These are phyloP conservation scores for Lasiosphaeria ovina DNA, from an alignment of 495 filamentous ascomycete genomes.

Conservation along the genomic window DNA sequence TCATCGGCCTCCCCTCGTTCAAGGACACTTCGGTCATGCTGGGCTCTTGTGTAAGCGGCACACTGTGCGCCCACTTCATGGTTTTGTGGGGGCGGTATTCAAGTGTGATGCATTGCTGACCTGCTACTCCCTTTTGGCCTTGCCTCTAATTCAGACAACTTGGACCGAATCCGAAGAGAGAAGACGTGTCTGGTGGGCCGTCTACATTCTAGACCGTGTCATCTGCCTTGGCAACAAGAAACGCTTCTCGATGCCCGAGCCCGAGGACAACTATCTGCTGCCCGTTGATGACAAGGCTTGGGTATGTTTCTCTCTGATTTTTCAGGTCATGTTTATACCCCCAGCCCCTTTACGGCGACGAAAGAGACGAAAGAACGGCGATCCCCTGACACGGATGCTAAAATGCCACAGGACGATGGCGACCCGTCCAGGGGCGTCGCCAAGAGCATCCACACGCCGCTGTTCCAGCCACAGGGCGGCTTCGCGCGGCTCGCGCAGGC, in stretches of 20 bases:
- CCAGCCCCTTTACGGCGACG: neutral
- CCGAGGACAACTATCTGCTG: constrained; percentile 35
- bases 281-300: constrained; percentile 47
- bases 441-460: constrained; percentile 21
- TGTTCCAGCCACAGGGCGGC: constrained; percentile 25
- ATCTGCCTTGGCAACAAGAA: constrained; percentile 46
- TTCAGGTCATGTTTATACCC: neutral
- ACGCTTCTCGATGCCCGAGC: constrained; percentile 42
- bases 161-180: constrained; percentile 54
- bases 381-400: neutral
- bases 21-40: constrained; percentile 33
- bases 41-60: constrained; percentile 27
- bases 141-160: constrained; percentile 23
- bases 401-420: constrained; percentile 29
- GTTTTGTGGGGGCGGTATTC: neutral
- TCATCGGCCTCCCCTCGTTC: constrained; percentile 45
- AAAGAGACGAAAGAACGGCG: neutral
- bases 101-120: constrained; percentile 1
- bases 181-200: constrained; percentile 49
- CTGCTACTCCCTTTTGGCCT: neutral
- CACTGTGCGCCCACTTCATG: neutral
- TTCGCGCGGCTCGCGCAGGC: constrained; percentile 42
- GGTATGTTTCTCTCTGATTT: constrained; percentile 26
- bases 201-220: constrained; percentile 48
- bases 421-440: constrained; percentile 20